These are phyloP conservation scores for Plasmodium blacklocki DNA, from an alignment of 169 alveolate species.

Conservation along the genomic window DNA sequence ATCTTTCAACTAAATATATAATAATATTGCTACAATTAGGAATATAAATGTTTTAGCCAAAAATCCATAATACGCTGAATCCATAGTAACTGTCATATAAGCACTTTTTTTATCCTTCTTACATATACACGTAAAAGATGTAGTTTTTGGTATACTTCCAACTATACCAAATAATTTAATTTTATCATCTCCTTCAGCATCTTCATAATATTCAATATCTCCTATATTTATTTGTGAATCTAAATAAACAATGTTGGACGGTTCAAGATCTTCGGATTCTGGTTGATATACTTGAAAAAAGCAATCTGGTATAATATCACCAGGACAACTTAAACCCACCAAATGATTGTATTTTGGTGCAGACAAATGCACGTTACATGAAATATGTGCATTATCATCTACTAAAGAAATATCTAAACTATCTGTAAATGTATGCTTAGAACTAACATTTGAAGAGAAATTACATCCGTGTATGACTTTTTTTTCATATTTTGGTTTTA, in stretches of 20 bases:
- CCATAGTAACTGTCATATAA: conserved; percentile 38
- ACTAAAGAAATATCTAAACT: conserved; percentile 7
- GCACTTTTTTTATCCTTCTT: conserved; percentile 46
- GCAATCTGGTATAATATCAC: conserved; percentile 36
- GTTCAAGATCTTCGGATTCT: conserved; percentile 17
- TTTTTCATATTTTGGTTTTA: conserved; percentile 26
- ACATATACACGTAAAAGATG: conserved; percentile 55
- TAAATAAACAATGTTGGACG: conserved; percentile 41
- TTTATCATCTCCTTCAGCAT: conserved; percentile 12
- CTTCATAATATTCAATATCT: conserved; percentile 61
- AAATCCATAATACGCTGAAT: conserved; percentile 42
- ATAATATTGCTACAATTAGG: conserved; percentile 17
- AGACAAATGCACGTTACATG: conserved; percentile 12
- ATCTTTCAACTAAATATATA: background rate
- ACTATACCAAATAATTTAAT: conserved; percentile 35
- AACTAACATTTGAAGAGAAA: conserved; percentile 23
- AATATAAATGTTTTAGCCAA: conserved; percentile 34
- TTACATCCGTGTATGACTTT: conserved; percentile 55
- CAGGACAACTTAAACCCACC: conserved; percentile 56
- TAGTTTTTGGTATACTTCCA: conserved; percentile 41
- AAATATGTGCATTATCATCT: conserved; percentile 33
- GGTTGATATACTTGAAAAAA: conserved; percentile 57
- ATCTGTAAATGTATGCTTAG: conserved; percentile 12
- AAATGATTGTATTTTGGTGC: conserved; percentile 30
- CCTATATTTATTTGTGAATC: conserved; percentile 65